Conservation (phyloP, 176 grass and related monocot genomes). For the Hyparrhenia diplandra region DNA sequence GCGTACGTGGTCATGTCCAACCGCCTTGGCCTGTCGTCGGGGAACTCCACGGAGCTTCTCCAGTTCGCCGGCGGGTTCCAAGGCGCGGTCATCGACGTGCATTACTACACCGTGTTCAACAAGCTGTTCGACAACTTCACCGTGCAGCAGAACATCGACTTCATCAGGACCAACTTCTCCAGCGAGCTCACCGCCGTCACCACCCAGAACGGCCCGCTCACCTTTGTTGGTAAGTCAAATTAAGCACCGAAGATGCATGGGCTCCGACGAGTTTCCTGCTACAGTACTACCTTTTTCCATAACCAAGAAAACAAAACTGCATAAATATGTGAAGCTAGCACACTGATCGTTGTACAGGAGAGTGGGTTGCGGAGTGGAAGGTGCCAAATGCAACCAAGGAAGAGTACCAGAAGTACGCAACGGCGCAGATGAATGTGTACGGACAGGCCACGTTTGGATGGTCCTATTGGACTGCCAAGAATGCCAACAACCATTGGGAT, state of each 20-base stretch:
- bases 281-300: no score
- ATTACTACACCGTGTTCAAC: constrained; percentile 54
- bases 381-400: constrained; percentile 20
- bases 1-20: constrained; percentile 79
- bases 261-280: no score
- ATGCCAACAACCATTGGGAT: constrained; percentile 50
- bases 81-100: constrained; percentile 45
- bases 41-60: constrained; percentile 26
- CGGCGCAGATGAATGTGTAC: constrained; percentile 46
- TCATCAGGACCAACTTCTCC: constrained; percentile 13
- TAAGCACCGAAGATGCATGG: neutral
- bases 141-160: constrained; percentile 57
- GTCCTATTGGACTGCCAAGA: constrained; percentile 65
- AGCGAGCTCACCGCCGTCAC: constrained; percentile 14
- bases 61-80: constrained; percentile 9
- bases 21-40: constrained; percentile 35
- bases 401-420: constrained; percentile 42
- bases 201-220: constrained; percentile 30
- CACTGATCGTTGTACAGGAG: constrained; percentile 5
- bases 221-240: constrained; percentile 38
- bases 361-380: constrained; percentile 56
- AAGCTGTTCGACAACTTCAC: constrained; percentile 18
- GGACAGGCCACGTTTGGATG: constrained; percentile 60
- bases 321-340: no score
- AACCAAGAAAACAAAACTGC: no score